Conservation (phyloP, 495 filamentous ascomycete genomes). For the Talaromyces borbonicus region DNA sequence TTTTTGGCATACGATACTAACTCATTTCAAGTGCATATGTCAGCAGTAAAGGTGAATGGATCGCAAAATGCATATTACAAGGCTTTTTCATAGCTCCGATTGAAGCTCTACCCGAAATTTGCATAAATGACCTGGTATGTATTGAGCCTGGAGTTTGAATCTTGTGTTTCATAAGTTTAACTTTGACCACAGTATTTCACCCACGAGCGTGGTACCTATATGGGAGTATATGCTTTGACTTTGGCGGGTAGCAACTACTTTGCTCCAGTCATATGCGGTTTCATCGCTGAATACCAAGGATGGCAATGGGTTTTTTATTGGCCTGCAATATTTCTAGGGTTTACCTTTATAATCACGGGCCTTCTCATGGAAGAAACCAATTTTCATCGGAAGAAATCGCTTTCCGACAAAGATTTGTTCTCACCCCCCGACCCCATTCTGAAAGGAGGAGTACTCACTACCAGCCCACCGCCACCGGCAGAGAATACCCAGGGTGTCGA, state of each 20-base stretch:
- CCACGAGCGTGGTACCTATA: conserved; percentile 54
- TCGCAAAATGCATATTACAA: conserved; percentile 48
- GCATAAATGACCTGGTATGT: conserved; percentile 48
- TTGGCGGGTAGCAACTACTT: conserved; percentile 56
- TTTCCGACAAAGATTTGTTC: neutral
- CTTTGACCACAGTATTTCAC: conserved; percentile 45
- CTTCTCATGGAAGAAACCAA: conserved; percentile 66
- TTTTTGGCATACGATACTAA: neutral
- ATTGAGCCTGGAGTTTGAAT: neutral
- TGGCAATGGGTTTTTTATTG: conserved; percentile 58
- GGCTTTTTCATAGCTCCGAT: conserved; percentile 60
- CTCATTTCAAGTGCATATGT: conserved; percentile 23
- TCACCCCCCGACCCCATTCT: neutral
- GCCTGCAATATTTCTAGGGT: conserved; percentile 50
- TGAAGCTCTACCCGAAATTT: conserved; percentile 52
- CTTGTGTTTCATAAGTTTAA: neutral
- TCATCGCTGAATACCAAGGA: conserved; percentile 55
- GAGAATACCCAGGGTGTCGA: conserved; percentile 18
- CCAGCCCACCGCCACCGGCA: conserved; percentile 4
- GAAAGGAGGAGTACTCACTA: neutral
- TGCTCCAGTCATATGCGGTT: conserved; percentile 55
- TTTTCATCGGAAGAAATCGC: conserved; percentile 32
- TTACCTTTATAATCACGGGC: conserved; percentile 48
- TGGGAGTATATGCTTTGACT: conserved; percentile 54
- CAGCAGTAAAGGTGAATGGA: conserved; percentile 49